Evolutionary conservation across 1,284 basidiomycete genomes (phyloP), one percentile per base, ranked within the genome.

Genomic region (Marasmius tenuissimus): DNA sequence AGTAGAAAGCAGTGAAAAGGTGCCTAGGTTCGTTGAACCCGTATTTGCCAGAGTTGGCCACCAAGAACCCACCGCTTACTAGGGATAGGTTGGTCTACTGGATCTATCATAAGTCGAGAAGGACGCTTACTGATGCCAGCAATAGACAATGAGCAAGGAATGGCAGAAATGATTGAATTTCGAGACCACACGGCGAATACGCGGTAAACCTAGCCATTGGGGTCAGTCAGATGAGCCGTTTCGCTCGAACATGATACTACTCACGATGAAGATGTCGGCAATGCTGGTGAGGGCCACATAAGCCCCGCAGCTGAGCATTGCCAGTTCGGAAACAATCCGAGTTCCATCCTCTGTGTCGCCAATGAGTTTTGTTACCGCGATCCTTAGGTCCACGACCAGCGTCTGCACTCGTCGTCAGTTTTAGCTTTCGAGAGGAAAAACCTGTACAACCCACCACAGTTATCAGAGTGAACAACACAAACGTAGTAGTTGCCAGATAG

Each of bases 191-290:
- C 61, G 2, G 51, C 57, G 42, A 40, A 61, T 9, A 61, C 61
- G n/a, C 61, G 56, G 37, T 58, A 61, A 1, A 61, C 61, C 61
- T 61, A 18, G 18, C 3, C 18, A 18, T 27, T 20, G 27, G 18
- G 18, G 42, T 35, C 11, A 8, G 37, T 16, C 34, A 33, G 38
- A n/a, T 7, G 33, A 49, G 11, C 20, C 4, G 1, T 33, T 33
- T 33, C 27, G 14, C 11, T 38, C 12, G 54, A 33, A 37, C 12
- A 34, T n/a, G 16, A 39, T 22, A 40, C 39, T 5, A 34, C 8
- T 47, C 47, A 63, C 61, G 33, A 63, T 60, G 16, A 63, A 63
- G 27, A 63, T 40, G 34, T 63, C 61, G n/a, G 61, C 61, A 35
- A 63, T 53, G 20, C 59, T 39, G 33, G 61, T 63, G 18, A 63